Percentiles rank a stretch among this genome's conserved stretches.
These are phyloP conservation scores for Kodamaea nitidulidarum DNA, from an alignment of 805 yeast species.

Conservation along the genomic window DNA sequence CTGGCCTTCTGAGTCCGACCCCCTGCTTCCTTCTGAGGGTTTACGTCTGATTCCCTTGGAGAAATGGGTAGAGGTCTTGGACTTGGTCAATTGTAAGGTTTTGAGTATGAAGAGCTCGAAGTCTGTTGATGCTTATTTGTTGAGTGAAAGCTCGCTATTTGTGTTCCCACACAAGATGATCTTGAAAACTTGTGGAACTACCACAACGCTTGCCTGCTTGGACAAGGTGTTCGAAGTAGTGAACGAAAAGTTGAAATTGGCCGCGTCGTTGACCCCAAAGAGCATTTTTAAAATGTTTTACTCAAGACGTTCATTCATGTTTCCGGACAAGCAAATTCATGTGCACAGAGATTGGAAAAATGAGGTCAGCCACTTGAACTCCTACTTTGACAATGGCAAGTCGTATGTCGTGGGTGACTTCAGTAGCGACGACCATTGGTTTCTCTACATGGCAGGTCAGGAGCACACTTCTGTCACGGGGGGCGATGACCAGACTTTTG, in stretches of 20 bases:
- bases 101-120: slow-evolving; percentile 69
- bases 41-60: slow-evolving; percentile 52
- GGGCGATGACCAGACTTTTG: slow-evolving; percentile 58
- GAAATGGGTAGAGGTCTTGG: slow-evolving; percentile 70
- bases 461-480: slow-evolving; percentile 1
- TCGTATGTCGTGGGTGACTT: slow-evolving; percentile 74
- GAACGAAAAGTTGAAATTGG: slow-evolving; percentile 15
- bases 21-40: slow-evolving; percentile 40
- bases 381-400: slow-evolving; percentile 57
- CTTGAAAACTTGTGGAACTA: slow-evolving; percentile 94
- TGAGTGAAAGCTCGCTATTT: slow-evolving; percentile 86
- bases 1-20: slow-evolving; percentile 44
- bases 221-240: slow-evolving; percentile 52
- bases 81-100: slow-evolving; percentile 82
- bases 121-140: slow-evolving; percentile 73
- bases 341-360: slow-evolving; percentile 83
- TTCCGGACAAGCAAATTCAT: slow-evolving; percentile 76
- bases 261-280: slow-evolving; percentile 16
- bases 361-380: slow-evolving; percentile 69
- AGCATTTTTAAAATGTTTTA: slow-evolving; percentile 71
- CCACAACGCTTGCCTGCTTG: slow-evolving; percentile 80
- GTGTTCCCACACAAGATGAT: slow-evolving; percentile 83
- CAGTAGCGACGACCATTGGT: slow-evolving; percentile 84
- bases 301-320: slow-evolving; percentile 89
- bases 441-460: slow-evolving; percentile 64